Evolutionary conservation across 306 rosid species (phyloP).

Genomic region (Malus sylvestris): DNA sequence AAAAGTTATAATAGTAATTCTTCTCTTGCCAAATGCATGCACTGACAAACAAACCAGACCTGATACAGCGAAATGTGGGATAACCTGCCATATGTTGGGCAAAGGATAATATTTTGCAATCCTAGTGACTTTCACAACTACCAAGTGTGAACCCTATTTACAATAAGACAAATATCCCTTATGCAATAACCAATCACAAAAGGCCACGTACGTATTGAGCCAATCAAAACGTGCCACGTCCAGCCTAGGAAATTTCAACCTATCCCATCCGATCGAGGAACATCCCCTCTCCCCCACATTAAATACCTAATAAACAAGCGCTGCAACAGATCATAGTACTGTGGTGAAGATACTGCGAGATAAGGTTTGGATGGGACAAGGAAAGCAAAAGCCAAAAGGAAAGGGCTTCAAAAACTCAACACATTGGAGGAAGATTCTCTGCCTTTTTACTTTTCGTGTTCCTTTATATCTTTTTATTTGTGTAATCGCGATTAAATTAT

Average conservation of each 20-base stretch:
- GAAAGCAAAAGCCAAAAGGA: not conserved
- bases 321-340: not conserved
- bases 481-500: too few relatives aligned
- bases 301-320: not conserved
- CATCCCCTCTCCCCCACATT: not conserved
- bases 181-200: not conserved
- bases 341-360: not conserved
- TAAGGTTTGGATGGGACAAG: not conserved
- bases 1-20: too few relatives aligned
- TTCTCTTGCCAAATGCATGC: slow-evolving; percentile 4
- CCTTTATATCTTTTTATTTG: too few relatives aligned
- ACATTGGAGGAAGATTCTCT: not conserved
- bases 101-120: not conserved
- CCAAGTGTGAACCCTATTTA: not conserved
- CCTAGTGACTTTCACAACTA: not conserved
- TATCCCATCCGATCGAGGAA: not conserved
- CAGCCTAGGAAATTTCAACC: slow-evolving; percentile 8
- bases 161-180: not conserved
- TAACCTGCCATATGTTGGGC: not conserved
- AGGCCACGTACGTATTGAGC: not conserved
- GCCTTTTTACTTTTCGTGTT: too few relatives aligned
- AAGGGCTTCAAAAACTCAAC: not conserved
- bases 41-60: slow-evolving; percentile 1
- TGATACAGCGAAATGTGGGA: not conserved
- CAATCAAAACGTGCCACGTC: not conserved